Conservation (phyloP, 2,329 filamentous ascomycete species). For the Tolypocladium inflatum region DNA sequence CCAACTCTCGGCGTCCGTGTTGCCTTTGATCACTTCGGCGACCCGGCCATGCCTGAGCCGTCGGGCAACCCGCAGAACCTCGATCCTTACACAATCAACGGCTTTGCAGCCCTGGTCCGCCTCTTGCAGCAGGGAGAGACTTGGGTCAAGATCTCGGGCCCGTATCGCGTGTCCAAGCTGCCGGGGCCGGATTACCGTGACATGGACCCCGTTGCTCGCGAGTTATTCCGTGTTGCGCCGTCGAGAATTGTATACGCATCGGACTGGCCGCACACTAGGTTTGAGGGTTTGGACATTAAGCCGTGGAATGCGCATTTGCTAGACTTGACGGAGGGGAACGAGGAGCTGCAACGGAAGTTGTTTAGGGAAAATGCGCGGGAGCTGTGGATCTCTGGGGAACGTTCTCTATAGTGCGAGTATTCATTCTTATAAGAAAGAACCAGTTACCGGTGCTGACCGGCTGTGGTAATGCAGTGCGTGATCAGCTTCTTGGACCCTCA, state of each 20-base stretch:
- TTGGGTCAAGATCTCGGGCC: slow-evolving; percentile 49
- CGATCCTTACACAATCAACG: slow-evolving; percentile 12
- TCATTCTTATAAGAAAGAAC: too few species aligned
- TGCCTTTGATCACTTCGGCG: slow-evolving; percentile 1
- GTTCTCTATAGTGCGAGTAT: background rate
- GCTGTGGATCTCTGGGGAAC: background rate
- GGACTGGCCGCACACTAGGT: slow-evolving; percentile 57
- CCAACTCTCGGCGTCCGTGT: background rate
- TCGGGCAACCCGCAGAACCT: background rate
- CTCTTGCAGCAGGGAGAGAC: slow-evolving; percentile 38
- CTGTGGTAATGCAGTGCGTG: too few species aligned
- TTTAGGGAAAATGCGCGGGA: background rate
- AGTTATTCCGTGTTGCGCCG: slow-evolving; percentile 35
- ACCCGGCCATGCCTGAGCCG: background rate
- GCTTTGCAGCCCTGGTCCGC: slow-evolving; percentile 9
- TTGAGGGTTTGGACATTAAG: slow-evolving; percentile 45
- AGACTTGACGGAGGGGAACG: background rate
- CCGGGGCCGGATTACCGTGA: slow-evolving; percentile 25
- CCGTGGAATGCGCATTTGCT: slow-evolving; percentile 10
- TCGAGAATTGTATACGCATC: slow-evolving; percentile 45
- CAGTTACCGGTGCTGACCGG: background rate
- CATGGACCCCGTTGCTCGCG: slow-evolving; percentile 35
- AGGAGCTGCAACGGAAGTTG: background rate
- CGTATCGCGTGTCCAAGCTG: slow-evolving; percentile 43
- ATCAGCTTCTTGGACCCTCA: too few species aligned